Conservation (phyloP, 805 yeast genomes). For the Blastobotrys americana region DNA sequence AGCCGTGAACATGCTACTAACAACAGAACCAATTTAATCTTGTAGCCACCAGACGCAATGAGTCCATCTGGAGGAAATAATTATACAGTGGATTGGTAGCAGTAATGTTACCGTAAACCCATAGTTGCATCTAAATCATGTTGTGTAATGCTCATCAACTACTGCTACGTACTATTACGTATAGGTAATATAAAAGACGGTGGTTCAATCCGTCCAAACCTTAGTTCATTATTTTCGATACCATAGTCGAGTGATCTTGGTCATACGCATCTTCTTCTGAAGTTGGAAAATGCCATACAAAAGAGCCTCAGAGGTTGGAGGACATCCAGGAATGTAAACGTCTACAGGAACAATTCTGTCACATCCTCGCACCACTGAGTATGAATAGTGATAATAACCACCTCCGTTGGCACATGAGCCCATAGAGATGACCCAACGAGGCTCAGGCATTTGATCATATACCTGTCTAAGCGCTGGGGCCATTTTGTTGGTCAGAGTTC, state of each 20-base stretch:
- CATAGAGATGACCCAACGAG: conserved; percentile 92
- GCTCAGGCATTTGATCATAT: conserved; percentile 91
- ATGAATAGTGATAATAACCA: conserved; percentile 85
- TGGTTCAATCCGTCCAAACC: too few relatives aligned
- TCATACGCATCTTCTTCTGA: conserved; percentile 83
- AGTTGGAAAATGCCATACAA: conserved; percentile 85
- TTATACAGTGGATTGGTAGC: neutral
- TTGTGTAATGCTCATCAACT: neutral
- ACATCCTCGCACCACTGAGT: conserved; percentile 84
- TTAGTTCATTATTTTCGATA: conserved; percentile 52
- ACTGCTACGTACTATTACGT: too few relatives aligned
- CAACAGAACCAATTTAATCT: conserved; percentile 17
- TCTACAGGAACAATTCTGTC: conserved; percentile 86
- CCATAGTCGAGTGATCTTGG: conserved; percentile 79
- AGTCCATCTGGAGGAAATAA: conserved; percentile 17
- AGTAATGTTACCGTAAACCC: neutral
- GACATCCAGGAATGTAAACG: conserved; percentile 88
- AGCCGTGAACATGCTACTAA: neutral
- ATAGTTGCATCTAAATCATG: neutral
- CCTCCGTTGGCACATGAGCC: conserved; percentile 94
- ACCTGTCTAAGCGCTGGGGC: conserved; percentile 91
- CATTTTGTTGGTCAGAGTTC: conserved; percentile 86
- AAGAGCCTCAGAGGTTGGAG: conserved; percentile 85
- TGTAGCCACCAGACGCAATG: conserved; percentile 20
- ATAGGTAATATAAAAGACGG: too few relatives aligned